A percentile compares a stretch with the other conserved stretches of the same genome.
These are phyloP conservation scores for Penicillium sp. DNA, from an alignment of 2,329 filamentous ascomycete species.

Conservation along the genomic window DNA sequence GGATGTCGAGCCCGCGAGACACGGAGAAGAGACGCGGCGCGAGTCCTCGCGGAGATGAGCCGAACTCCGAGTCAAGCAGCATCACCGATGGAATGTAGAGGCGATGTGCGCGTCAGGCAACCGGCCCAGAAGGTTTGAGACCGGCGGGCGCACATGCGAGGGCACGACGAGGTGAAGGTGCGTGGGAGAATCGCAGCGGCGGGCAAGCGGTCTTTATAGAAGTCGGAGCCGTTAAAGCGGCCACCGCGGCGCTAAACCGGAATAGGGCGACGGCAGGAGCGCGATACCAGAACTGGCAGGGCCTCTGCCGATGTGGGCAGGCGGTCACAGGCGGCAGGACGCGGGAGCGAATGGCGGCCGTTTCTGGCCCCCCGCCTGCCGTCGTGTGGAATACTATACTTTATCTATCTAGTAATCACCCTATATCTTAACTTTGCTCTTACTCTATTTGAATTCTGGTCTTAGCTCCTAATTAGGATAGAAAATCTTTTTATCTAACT, in stretches of 20 bases:
- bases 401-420: no score
- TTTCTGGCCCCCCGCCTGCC: neutral
- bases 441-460: no score
- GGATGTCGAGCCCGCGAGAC: neutral
- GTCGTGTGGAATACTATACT: slow-evolving; percentile 1
- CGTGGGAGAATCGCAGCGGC: neutral
- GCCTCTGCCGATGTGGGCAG: neutral
- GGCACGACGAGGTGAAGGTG: neutral
- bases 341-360: neutral
- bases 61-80: neutral
- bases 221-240: neutral
- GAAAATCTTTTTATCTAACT: no score
- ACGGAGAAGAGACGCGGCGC: neutral
- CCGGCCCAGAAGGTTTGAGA: neutral
- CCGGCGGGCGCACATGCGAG: neutral
- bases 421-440: no score
- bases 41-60: neutral
- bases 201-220: neutral
- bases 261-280: neutral
- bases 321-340: neutral
- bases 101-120: neutral
- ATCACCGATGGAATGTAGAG: neutral
- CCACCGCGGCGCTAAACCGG: neutral
- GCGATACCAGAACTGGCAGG: neutral
- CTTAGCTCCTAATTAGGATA: no score